phyloP scores from a whole-genome alignment of 371 early-diverging fungal genomes.

The Mucor sp. region DNA sequence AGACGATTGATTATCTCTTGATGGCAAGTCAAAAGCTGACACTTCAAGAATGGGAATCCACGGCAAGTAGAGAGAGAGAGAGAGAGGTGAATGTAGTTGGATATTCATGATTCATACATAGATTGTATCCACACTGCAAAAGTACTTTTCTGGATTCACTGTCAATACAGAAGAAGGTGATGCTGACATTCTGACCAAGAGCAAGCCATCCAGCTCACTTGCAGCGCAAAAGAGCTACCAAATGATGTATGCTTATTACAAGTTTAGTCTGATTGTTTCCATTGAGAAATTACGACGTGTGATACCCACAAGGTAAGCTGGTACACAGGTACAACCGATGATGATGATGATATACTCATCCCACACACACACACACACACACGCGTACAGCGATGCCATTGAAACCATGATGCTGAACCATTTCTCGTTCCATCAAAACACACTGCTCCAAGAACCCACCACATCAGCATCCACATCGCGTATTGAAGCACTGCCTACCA shows the following conservation, averaged over 20 bases:
- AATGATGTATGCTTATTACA: constrained; percentile 67
- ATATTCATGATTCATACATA: too few relatives aligned
- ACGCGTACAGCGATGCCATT: constrained; percentile 61
- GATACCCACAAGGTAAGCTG: constrained; percentile 57
- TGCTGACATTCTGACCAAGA: constrained; percentile 4
- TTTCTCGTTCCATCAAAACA: constrained; percentile 28
- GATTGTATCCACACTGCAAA: constrained; percentile 64
- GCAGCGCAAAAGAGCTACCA: constrained; percentile 48
- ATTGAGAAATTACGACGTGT: constrained; percentile 57
- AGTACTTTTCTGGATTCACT: constrained; percentile 66
- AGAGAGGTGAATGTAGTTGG: too few relatives aligned
- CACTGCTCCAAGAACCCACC: constrained; percentile 7
- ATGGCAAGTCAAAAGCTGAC: constrained; percentile 49
- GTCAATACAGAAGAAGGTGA: constrained; percentile 26
- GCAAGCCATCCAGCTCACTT: constrained; percentile 22
- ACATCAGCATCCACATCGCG: constrained; percentile 9
- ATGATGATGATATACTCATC: too few relatives aligned
- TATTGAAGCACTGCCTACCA: background rate
- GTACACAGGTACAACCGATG: too few relatives aligned
- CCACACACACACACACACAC: too few relatives aligned
- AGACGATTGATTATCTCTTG: constrained; percentile 58
- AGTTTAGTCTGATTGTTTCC: constrained; percentile 55
- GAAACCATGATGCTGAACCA: constrained; percentile 56
- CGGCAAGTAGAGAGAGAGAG: constrained; percentile 31
- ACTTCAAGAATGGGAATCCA: constrained; percentile 59